These are phyloP conservation scores for Harringtonia lauricola DNA, from an alignment of 2,329 filamentous ascomycete genomes.

Conservation along the genomic window DNA sequence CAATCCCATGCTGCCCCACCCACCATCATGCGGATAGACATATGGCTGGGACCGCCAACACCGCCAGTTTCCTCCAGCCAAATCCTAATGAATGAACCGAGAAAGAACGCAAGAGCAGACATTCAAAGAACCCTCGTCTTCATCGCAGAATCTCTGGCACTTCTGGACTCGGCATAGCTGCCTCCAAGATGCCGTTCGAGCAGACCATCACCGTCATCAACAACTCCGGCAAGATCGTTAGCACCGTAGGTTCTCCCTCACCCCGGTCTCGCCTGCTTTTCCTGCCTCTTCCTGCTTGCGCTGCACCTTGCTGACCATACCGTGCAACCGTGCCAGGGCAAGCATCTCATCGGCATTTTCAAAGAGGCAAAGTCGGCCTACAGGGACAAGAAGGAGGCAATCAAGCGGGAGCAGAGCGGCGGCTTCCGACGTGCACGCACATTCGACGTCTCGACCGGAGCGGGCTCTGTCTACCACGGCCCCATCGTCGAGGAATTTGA, in stretches of 20 bases:
- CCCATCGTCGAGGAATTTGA: constrained; percentile 15
- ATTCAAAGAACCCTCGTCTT: no score
- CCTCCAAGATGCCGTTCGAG: constrained; percentile 29
- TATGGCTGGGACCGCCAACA: no score
- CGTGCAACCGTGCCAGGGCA: constrained; percentile 48
- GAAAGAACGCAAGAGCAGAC: background rate
- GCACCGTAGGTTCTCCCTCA: constrained; percentile 57
- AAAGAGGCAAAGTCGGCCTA: constrained; percentile 87
- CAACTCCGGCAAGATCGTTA: constrained; percentile 82
- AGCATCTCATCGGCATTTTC: constrained; percentile 81
- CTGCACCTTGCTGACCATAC: background rate
- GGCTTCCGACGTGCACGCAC: constrained; percentile 48
- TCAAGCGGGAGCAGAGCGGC: constrained; percentile 51
- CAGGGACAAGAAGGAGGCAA: constrained; percentile 73
- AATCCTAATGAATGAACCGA: background rate
- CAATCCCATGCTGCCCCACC: no score
- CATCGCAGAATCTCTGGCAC: no score
- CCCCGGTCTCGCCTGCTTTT: background rate
- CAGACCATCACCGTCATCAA: constrained; percentile 87
- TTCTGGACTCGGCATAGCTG: background rate
- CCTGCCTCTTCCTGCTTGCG: background rate
- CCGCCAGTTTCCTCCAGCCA: no score
- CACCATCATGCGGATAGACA: no score
- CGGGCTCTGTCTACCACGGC: constrained; percentile 15
- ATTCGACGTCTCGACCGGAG: constrained; percentile 25